Evolutionary conservation across 352 stramenopile species (phyloP).

Genomic region (Phytophthora meadii): DNA sequence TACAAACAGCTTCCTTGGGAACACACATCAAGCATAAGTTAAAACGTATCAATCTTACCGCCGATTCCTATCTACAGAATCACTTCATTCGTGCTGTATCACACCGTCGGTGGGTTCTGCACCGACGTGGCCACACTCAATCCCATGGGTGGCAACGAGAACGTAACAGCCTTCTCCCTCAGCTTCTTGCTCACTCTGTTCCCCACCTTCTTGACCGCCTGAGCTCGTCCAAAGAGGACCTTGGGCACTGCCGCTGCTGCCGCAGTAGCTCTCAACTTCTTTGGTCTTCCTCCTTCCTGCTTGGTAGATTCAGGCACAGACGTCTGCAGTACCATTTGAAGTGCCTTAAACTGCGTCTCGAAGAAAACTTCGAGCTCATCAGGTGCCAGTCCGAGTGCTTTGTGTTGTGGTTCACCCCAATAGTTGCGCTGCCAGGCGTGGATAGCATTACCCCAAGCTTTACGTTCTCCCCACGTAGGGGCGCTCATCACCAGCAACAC

Average conservation of each 20-base stretch:
- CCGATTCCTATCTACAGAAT: conserved; percentile 8
- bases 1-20: not conserved
- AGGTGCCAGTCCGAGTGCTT: conserved; percentile 45
- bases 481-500: conserved; percentile 68
- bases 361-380: conserved; percentile 83
- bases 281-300: conserved; percentile 18
- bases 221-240: conserved; percentile 59
- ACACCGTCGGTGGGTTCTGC: conserved; percentile 50
- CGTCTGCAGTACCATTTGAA: conserved; percentile 58
- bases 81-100: conserved; percentile 8
- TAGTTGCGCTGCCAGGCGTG: conserved; percentile 89
- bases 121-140: conserved; percentile 70
- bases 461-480: conserved; percentile 78
- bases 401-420: conserved; percentile 82
- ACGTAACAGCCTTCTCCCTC: conserved; percentile 65
- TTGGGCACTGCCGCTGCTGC: conserved; percentile 45
- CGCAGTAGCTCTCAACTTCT: conserved; percentile 26
- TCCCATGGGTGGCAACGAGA: conserved; percentile 77
- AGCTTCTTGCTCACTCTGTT: conserved; percentile 73
- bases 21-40: conserved; percentile 19
- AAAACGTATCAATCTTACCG: conserved; percentile 10
- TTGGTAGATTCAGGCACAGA: conserved; percentile 14
- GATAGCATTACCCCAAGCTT: conserved; percentile 88
- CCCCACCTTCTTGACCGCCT: conserved; percentile 69
- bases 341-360: conserved; percentile 61